phyloP scores from a whole-genome alignment of 345 rosid genomes.

The Acer campestre region DNA sequence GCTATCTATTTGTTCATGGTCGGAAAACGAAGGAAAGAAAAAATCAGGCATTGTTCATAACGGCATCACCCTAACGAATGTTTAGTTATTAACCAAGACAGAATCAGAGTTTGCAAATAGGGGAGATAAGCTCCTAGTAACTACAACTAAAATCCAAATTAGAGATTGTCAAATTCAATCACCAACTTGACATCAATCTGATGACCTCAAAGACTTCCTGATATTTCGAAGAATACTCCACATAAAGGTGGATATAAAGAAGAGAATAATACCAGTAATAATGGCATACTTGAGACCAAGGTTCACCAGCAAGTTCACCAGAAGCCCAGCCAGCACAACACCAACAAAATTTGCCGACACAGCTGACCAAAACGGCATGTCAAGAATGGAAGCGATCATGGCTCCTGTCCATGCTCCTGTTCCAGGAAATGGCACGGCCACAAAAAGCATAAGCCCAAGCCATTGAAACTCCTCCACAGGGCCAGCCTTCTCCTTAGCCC shows the following conservation, averaged over 20 bases:
- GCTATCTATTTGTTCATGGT: not conserved
- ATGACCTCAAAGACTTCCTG: slow-evolving; percentile 52
- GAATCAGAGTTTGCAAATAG: slow-evolving; percentile 13
- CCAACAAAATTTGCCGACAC: slow-evolving; percentile 79
- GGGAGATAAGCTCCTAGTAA: not conserved
- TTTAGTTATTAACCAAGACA: not conserved
- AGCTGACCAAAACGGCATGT: slow-evolving; percentile 89
- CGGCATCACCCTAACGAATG: not conserved
- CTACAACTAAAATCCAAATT: not conserved
- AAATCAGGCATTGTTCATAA: not conserved
- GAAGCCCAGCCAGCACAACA: slow-evolving; percentile 76
- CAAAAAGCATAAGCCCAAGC: slow-evolving; percentile 94
- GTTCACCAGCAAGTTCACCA: slow-evolving; percentile 82
- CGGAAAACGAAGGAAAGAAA: not conserved
- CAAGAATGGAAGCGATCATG: slow-evolving; percentile 78
- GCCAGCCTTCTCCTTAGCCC: slow-evolving; percentile 80
- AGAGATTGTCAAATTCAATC: not conserved
- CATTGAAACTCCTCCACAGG: slow-evolving; percentile 91
- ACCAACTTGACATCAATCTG: slow-evolving; percentile 26
- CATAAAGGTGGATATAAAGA: slow-evolving; percentile 75
- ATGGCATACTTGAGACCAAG: slow-evolving; percentile 81
- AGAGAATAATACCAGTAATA: slow-evolving; percentile 63
- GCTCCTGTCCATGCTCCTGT: slow-evolving; percentile 99
- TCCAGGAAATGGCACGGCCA: slow-evolving; percentile 96
- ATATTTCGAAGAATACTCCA: slow-evolving; percentile 75